phyloP scores from a whole-genome alignment of 164 flowering plant genomes.

The Buxus sempervirens region DNA sequence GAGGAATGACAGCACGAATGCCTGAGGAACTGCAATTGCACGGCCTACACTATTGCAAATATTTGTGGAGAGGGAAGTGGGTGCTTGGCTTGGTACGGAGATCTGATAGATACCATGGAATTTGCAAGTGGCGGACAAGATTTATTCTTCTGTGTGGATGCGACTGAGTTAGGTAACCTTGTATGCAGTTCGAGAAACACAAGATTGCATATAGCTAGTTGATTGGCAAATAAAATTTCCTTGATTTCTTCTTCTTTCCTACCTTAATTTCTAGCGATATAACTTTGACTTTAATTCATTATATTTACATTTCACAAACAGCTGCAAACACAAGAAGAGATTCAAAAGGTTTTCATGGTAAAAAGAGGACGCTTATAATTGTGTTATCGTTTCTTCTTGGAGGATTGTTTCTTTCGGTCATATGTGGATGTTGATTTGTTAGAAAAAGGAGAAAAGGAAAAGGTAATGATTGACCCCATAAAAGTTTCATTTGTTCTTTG shows the following conservation, averaged over 20 bases:
- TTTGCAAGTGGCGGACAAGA: conserved; percentile 22
- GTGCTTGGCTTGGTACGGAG: conserved; percentile 30
- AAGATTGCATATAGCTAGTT: no score
- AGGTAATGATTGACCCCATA: neutral
- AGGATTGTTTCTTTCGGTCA: neutral
- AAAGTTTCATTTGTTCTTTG: neutral
- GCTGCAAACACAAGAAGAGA: conserved; percentile 8
- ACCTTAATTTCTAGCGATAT: neutral
- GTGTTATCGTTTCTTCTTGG: neutral
- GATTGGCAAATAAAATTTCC: no score
- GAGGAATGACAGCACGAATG: conserved; percentile 29
- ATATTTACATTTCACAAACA: no score
- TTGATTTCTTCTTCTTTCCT: neutral
- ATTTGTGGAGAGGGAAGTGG: conserved; percentile 21
- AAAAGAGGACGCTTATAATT: neutral
- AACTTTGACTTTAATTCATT: neutral
- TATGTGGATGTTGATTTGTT: neutral
- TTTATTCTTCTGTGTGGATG: conserved; percentile 25
- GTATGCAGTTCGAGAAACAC: no score
- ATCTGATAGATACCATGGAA: conserved; percentile 21
- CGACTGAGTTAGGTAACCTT: conserved; percentile 26
- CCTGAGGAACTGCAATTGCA: conserved; percentile 39
- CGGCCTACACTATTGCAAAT: conserved; percentile 24
- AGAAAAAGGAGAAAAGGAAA: neutral
- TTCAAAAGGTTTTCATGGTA: neutral